These are phyloP conservation scores for Diospyros kaki DNA, from an alignment of 148 eudicot species.

Conservation along the genomic window DNA sequence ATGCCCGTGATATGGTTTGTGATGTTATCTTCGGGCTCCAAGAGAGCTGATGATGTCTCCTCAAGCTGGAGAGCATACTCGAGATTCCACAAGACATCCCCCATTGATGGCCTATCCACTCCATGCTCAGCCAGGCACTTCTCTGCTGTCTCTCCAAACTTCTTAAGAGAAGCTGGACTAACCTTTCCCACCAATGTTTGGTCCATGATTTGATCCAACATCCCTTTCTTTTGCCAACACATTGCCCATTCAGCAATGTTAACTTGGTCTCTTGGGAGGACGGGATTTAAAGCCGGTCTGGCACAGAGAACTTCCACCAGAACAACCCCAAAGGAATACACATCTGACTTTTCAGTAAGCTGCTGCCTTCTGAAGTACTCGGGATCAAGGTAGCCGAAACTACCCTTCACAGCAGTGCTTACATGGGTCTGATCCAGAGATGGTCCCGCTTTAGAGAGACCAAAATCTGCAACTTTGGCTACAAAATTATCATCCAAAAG, in stretches of 20 bases:
- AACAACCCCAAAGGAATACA: slow-evolving; percentile 89
- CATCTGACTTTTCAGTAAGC: slow-evolving; percentile 80
- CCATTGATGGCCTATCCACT: slow-evolving; percentile 86
- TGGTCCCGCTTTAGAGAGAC: slow-evolving; percentile 23
- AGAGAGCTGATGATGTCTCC: slow-evolving; percentile 66
- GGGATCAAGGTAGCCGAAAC: slow-evolving; percentile 7
- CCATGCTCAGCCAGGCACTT: slow-evolving; percentile 83
- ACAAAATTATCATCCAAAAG: slow-evolving; percentile 9
- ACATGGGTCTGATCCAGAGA: slow-evolving; percentile 7
- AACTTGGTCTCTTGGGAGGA: slow-evolving; percentile 80
- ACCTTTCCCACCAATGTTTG: slow-evolving; percentile 54
- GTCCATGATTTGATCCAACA: slow-evolving; percentile 85
- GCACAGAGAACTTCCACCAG: slow-evolving; percentile 87
- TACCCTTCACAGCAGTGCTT: slow-evolving; percentile 6
- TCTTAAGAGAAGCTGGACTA: slow-evolving; percentile 61
- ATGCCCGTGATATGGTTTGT: slow-evolving; percentile 70
- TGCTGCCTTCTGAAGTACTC: slow-evolving; percentile 44
- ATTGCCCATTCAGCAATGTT: slow-evolving; percentile 93
- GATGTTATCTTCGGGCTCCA: slow-evolving; percentile 78
- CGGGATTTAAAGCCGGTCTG: slow-evolving; percentile 83
- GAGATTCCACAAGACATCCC: slow-evolving; percentile 81
- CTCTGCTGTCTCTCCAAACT: slow-evolving; percentile 83
- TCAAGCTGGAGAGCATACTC: slow-evolving; percentile 88
- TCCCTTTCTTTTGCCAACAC: slow-evolving; percentile 90
- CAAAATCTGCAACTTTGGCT: slow-evolving; percentile 10